Base-by-base conservation (phyloP, 139 green algal genomes). In the Chlorella ohadii region DNA sequence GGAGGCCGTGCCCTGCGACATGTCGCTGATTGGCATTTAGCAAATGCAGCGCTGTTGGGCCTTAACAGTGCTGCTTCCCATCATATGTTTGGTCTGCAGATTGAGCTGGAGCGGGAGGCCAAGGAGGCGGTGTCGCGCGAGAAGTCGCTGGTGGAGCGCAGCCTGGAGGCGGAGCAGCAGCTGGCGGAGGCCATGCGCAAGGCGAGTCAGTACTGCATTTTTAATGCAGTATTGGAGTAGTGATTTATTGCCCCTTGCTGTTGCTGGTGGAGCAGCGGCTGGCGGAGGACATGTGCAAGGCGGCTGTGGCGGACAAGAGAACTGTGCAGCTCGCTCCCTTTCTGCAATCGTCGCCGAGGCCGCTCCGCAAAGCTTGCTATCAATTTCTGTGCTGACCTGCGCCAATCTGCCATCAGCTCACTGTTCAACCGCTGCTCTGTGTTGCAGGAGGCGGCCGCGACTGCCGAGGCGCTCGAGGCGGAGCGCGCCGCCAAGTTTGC, bases 401-500 rank as follows among this genome's bases (percentile, higher is more conserved):
- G n/a, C n/a, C n/a, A n/a, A n/a, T n/a, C n/a, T n/a, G n/a, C n/a
- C n/a, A n/a, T n/a, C n/a, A n/a, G n/a, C n/a, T n/a, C n/a, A n/a
- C n/a, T n/a, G 51, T 59, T 22, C 2, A 4, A 23, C 3, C 12
- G 11, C 33, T 3, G 2, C 19, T n/a, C 4, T n/a, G 33, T 25
- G 39, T 51, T 51, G 55, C 68, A 65, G 68, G 90, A 91, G 76
- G 86, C 89, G 25, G 90, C 90, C 6, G 79, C 86, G 19, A 83
- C 86, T 28, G 68, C 83, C 1, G 86, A 87, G 20, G 89, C 90
- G n/a, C 73, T 79, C 1, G 84, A 90, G 3, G 88, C 89, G 9
- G 93, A 96, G 83, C 73, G 84, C 4, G 72, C 83, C 3, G 90
- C 87, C 56, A 90, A 90, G 28, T 88, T 85, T 51, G 87, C 91